Evolutionary conservation across 352 stramenopile species (phyloP), one percentile per base, ranked within the genome.

Genomic region (Phytopythium chamaehyphon): DNA sequence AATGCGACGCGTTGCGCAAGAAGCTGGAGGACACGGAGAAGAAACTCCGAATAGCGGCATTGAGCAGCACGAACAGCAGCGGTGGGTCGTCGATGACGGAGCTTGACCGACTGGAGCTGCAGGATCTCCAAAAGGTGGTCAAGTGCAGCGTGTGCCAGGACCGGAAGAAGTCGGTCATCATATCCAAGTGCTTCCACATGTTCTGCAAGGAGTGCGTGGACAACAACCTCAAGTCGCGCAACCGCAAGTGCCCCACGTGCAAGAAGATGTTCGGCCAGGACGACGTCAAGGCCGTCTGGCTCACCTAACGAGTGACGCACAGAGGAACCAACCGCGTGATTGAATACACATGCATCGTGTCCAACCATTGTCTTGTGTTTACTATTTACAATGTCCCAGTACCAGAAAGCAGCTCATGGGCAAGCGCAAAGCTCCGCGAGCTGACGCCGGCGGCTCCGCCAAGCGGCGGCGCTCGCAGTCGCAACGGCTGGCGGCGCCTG

Each of bases 201-300:
- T 95, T 95, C 47, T 95, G 84, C 66, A 88, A 86, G 55, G 80
- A 93, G 46, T 95, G 84, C 59, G 76, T 95, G 42, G 84, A 95
- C 35, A 88, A 64, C 62, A 95, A 95, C 50, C 73, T 95, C 55
- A 90, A 89, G 67, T 86, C 83, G 23, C 82, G 84, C 58, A 95
- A 95, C 66, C 82, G 84, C 62, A 95, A 95, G 66, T 95, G 84
- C 52, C 84, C 84, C 15, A 93, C 80, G 35, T 95, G 84, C 76
- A 95, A 93, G 64, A 92, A 91, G 69, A 95, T 95, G 84, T 95
- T 90, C 69, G 84, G 84, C 35, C 82, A 93, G 48, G 84, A 95
- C 58, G 84, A 95, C 44, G 74, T 95, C 51, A 95, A 95, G 64
- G 67, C 59, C 21, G 81, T 91, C 15, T 95, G 80, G 79, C 85